phyloP scores from a whole-genome alignment of 2,329 filamentous ascomycete species.

The Penicillium sp. region DNA sequence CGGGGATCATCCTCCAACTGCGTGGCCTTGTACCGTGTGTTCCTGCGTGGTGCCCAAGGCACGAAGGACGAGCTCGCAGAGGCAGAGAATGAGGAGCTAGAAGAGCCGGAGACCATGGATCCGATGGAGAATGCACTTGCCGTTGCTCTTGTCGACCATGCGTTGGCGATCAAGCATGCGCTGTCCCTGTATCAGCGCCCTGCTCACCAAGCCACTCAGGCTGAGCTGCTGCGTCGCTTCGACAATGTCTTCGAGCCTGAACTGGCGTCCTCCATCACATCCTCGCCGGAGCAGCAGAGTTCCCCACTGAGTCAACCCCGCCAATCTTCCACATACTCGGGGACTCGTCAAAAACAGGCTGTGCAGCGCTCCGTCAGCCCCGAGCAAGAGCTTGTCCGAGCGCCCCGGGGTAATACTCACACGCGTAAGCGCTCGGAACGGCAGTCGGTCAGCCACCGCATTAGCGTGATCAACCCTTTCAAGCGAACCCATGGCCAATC shows the following conservation, averaged over 20 bases:
- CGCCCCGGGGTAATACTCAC: conserved; percentile 29
- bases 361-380: conserved; percentile 32
- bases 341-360: conserved; percentile 22
- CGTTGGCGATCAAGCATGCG: conserved; percentile 79
- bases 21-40: conserved; percentile 69
- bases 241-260: conserved; percentile 55
- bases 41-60: conserved; percentile 56
- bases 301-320: conserved; percentile 42
- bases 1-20: conserved; percentile 69
- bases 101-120: conserved; percentile 47
- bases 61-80: conserved; percentile 41
- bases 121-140: conserved; percentile 72
- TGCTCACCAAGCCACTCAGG: conserved; percentile 48
- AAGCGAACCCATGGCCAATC: conserved; percentile 37
- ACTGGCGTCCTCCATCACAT: conserved; percentile 57
- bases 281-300: conserved; percentile 21
- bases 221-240: conserved; percentile 38
- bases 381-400: conserved; percentile 35
- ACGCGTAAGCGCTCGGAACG: conserved; percentile 34
- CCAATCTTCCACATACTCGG: conserved; percentile 28
- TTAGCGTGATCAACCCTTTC: conserved; percentile 44
- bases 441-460: conserved; percentile 38
- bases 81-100: conserved; percentile 39
- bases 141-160: conserved; percentile 83
- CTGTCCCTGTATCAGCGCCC: conserved; percentile 62